Evolutionary conservation across 352 stramenopile species (phyloP).

Genomic region (Phytophthora colocasiae): DNA sequence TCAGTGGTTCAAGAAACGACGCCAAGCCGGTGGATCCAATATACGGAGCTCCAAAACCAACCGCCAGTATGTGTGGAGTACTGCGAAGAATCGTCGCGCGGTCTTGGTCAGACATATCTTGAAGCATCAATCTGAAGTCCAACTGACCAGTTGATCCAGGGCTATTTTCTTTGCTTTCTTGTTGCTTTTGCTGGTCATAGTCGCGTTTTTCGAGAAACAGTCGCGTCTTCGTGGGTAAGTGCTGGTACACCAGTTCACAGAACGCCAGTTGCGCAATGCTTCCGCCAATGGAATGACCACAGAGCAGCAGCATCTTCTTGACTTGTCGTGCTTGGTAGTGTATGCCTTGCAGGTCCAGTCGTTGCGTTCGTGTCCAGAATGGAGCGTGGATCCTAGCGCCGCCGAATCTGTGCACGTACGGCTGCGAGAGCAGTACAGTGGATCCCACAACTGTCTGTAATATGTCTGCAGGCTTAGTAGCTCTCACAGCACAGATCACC

Average conservation of each 20-base stretch:
- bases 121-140: constrained; percentile 35
- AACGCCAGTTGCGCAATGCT: constrained; percentile 85
- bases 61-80: constrained; percentile 60
- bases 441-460: constrained; percentile 78
- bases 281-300: constrained; percentile 83
- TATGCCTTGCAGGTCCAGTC: constrained; percentile 60
- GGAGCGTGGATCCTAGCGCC: constrained; percentile 78
- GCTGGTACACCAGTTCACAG: constrained; percentile 79
- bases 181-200: constrained; percentile 54
- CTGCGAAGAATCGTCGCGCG: constrained; percentile 31
- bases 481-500: constrained; percentile 73
- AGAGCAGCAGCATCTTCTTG: constrained; percentile 77
- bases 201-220: constrained; percentile 70
- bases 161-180: constrained; percentile 20
- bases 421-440: constrained; percentile 63
- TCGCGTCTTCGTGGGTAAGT: constrained; percentile 55
- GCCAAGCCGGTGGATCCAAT: constrained; percentile 57
- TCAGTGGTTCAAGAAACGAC: constrained; percentile 59
- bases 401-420: constrained; percentile 76
- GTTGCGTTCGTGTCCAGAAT: constrained; percentile 78
- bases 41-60: constrained; percentile 85
- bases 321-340: constrained; percentile 50
- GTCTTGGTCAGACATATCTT: constrained; percentile 29
- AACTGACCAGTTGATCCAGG: constrained; percentile 18
- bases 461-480: constrained; percentile 64